Percentiles rank a stretch among this genome's conserved stretches.
Conservation (phyloP, 495 filamentous ascomycete genomes). For the Hypoxylon fragiforme region DNA sequence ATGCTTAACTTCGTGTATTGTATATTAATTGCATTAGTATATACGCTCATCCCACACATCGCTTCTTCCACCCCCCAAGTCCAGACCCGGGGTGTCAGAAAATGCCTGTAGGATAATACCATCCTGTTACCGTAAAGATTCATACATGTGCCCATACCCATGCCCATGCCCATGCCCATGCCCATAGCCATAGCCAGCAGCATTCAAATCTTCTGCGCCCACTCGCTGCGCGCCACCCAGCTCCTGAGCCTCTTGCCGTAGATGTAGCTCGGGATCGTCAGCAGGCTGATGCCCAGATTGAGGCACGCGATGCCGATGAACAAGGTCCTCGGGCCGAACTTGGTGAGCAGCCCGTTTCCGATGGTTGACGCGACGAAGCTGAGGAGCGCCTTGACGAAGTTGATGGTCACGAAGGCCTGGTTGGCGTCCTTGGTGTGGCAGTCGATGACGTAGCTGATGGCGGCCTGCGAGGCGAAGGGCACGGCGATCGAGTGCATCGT, state of each 20-base stretch:
- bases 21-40: no score
- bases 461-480: constrained; percentile 31
- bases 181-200: no score
- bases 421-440: constrained; percentile 36
- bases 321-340: constrained; percentile 30
- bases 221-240: constrained; percentile 31
- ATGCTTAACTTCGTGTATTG: no score
- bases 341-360: constrained; percentile 34
- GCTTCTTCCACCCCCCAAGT: no score
- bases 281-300: constrained; percentile 36
- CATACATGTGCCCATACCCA: no score
- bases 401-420: constrained; percentile 35
- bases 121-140: no score
- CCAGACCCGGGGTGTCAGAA: no score
- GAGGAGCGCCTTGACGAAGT: constrained; percentile 31
- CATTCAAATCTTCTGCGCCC: constrained; percentile 25
- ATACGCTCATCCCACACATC: no score
- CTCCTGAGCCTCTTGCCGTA: constrained; percentile 41
- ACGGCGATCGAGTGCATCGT: constrained; percentile 34
- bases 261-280: constrained; percentile 42
- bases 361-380: constrained; percentile 39
- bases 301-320: constrained; percentile 36
- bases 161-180: no score
- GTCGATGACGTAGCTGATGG: constrained; percentile 34
- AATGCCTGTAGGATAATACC: no score